A percentile compares a stretch with the other conserved stretches of the same genome.
Evolutionary conservation across 129 eudicot genomes (phyloP).

Genomic region (Rutidosis leptorrhynchoides): DNA sequence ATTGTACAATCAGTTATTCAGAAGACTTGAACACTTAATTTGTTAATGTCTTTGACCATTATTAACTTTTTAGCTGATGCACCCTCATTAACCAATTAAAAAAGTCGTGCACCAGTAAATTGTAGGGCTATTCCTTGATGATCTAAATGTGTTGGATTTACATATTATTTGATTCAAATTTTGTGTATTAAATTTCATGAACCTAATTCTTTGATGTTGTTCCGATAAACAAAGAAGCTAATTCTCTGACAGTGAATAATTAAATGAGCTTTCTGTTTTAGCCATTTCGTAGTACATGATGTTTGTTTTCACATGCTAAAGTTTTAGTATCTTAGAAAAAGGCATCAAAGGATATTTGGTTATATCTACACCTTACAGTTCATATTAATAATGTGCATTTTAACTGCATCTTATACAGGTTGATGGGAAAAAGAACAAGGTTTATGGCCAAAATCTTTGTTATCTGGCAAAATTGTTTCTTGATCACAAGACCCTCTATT

Average conservation of each 20-base stretch:
- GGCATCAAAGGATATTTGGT: neutral
- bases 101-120: neutral
- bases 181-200: neutral
- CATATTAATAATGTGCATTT: neutral
- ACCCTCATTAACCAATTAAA: neutral
- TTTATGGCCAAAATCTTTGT: constrained; percentile 92
- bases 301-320: constrained; percentile 2
- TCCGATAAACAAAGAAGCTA: neutral
- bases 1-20: too few relatives aligned
- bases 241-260: neutral
- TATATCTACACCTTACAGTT: neutral
- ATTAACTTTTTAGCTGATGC: neutral
- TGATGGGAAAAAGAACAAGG: constrained; percentile 97
- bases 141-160: neutral
- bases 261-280: neutral
- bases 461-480: constrained; percentile 94
- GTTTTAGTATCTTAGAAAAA: constrained; percentile 1
- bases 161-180: neutral
- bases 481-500: constrained; percentile 96
- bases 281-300: neutral
- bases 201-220: neutral
- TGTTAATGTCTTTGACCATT: neutral
- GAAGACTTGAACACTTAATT: too few relatives aligned
- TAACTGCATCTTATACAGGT: constrained; percentile 46
- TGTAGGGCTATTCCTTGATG: neutral